Evolutionary conservation across 352 stramenopile species (phyloP), one percentile per base, ranked within the genome.

Genomic region (Phytophthora brassicae): DNA sequence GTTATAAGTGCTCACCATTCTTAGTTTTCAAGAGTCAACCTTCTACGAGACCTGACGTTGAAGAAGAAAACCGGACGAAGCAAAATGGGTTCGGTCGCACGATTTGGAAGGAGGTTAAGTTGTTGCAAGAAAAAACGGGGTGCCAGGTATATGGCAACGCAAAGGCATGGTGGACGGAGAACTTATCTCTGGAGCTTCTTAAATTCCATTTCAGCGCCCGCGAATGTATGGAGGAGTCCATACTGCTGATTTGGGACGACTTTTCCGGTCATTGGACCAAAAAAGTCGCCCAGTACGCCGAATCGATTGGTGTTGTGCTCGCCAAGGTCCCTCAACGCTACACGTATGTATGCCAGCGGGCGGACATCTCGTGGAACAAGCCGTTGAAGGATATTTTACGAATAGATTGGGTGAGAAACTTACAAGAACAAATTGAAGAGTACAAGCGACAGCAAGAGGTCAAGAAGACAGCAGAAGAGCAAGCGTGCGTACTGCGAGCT

Each of bases 31-130:
- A 44, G n/a, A 26, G 17, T 17, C 9, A 44, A 17, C 38, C 38
- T 4, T 44, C 38, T 2, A 44, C 17, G n/a, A 7, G 17, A 24
- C 17, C 8, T 2, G 38, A 6, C n/a, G 14, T 26, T 16, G 16
- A 24, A 16, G 38, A 6, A 24, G 38, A 23, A 44, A 44, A 44
- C 38, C 19, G 19, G 38, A 26, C 38, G 6, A 44, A 44, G 17
- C n/a, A 14, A 26, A 9, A 63, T 14, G 55, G 45, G 3, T 63
- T 63, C 33, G 45, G 44, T 22, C 16, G 26, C 49, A 28, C 29
- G 36, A 51, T 42, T 57, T 61, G 2, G 52, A 56, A n/a, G 33
- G 29, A 69, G 36, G 23, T 60, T 46, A 9, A 29, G 2, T 17
- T 2, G 2, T 23, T 53, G 7, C 47, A 52, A 16, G 0, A 0